Evolutionary conservation across 2,329 filamentous ascomycete genomes (phyloP).

Genomic region (Fusarium anguioides): DNA sequence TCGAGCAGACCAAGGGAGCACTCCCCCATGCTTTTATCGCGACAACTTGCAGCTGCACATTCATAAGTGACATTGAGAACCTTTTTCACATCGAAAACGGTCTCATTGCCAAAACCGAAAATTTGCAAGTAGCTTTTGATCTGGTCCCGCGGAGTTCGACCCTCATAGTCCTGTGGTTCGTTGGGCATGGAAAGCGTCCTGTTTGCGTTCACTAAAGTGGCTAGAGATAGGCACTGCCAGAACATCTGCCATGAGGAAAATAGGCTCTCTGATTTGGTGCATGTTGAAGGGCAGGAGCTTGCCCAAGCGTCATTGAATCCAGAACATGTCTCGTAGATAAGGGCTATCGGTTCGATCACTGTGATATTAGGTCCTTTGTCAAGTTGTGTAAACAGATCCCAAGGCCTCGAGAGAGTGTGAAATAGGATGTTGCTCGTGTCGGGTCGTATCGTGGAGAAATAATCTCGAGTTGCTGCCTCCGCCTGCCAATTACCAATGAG

Average conservation of each 20-base stretch:
- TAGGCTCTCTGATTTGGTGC: not conserved
- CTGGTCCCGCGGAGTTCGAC: not conserved
- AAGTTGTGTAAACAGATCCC: not conserved
- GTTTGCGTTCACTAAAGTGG: not conserved
- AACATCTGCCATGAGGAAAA: conserved; percentile 16
- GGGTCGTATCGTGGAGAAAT: not conserved
- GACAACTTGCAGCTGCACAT: conserved; percentile 19
- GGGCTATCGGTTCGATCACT: not conserved
- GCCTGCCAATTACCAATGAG: not conserved
- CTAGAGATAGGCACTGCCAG: conserved; percentile 8
- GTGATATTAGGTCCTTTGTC: not conserved
- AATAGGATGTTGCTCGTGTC: not conserved
- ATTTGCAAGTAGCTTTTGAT: not conserved
- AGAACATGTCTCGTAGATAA: not conserved
- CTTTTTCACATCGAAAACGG: not conserved
- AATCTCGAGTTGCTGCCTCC: not conserved
- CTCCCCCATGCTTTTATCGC: not conserved
- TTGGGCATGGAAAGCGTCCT: not conserved
- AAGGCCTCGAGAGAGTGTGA: not conserved
- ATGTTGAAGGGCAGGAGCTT: not conserved
- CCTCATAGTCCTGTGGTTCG: rapidly evolving
- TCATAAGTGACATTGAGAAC: conserved; percentile 8
- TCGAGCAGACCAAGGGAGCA: not conserved
- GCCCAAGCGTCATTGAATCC: not conserved
- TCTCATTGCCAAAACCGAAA: not conserved